Conservation (phyloP, 805 yeast species). For the Kluyveromyces aestuarii region DNA sequence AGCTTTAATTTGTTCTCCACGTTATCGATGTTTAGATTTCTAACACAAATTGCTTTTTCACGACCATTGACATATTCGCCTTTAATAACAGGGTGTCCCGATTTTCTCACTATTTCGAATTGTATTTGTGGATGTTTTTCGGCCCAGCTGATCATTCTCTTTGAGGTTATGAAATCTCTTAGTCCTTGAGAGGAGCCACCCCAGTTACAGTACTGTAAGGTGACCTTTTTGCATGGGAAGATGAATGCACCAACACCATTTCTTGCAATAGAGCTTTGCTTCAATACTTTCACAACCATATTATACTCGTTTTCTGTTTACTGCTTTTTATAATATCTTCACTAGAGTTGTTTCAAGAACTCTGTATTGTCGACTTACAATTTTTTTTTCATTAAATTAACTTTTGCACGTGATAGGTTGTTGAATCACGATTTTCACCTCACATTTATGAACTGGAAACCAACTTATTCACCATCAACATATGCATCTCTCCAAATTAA, state of each 20-base stretch:
- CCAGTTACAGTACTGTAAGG: constrained; percentile 83
- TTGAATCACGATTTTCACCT: not conserved
- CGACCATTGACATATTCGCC: constrained; percentile 45
- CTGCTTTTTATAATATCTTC: no score
- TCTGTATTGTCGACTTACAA: not conserved
- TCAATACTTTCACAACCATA: constrained; percentile 46
- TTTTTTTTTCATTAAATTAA: not conserved
- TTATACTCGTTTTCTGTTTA: constrained; percentile 17
- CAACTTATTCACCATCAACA: no score
- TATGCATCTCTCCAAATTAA: no score
- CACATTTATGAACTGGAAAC: not conserved
- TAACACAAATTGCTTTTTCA: constrained; percentile 61
- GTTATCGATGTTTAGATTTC: constrained; percentile 55
- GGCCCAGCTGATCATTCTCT: constrained; percentile 48
- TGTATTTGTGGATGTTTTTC: constrained; percentile 53
- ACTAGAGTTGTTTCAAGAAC: not conserved
- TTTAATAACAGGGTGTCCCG: constrained; percentile 75
- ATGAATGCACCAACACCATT: constrained; percentile 73
- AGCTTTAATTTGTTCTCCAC: constrained; percentile 58
- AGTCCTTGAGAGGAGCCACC: constrained; percentile 91
- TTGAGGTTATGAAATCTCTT: constrained; percentile 52
- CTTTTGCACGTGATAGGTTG: not conserved
- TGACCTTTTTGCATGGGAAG: constrained; percentile 64
- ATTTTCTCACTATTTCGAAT: constrained; percentile 56
- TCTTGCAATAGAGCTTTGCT: constrained; percentile 51